Base-by-base conservation (phyloP, 768 basidiomycete genomes). In the Phaeolepiota aurea region DNA sequence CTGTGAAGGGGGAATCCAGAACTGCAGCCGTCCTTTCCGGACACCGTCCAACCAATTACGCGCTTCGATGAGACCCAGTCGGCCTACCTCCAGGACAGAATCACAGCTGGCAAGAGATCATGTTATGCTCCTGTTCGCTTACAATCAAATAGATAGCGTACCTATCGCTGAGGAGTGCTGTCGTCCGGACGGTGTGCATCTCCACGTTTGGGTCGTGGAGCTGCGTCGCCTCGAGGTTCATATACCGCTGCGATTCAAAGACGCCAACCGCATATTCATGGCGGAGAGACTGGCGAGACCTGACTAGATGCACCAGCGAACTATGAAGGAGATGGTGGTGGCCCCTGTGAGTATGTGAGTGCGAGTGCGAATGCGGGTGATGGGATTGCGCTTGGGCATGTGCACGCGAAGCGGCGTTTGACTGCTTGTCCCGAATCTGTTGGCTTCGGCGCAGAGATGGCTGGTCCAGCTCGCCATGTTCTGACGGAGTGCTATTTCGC, bases 161-260 rank as follows among this genome's bases (percentile, higher is more conserved):
- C 67, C 65, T 74, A 20, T 71, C 58, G 7, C 61, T 55, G 34
- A 87, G 48, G 15, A 82, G 57, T 20, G 55, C 54, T 3, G 65
- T 66, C 18, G 69, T 66, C 40, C 59, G 58, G 31, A 61, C 59
- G 3, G 71, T 70, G 38, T 71, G 65, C 13, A 55, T 54, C 12
- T 65, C 65, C 2, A 63, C 59, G 42, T 69, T 54, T 1, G 75
- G 76, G 44, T 81, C 76, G 21, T 60, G 55, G 23, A 79, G 55
- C 28, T 71, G 57, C 20, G 59, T 71, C 19, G 73, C 69, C 52
- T 87, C 83, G 2, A 87, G 61, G 46, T 85, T 74, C 42, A 85
- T 61, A 53, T 85, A 87, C 20, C 74, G 59, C 48, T 84, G 77
- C 2, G 74, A 74, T 60, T 87, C 84, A 44, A 87, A 87, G 11